Percentiles rank a stretch among this genome's conserved stretches.
Evolutionary conservation across 352 stramenopile species (phyloP).

Genomic region (Pythium sp.): DNA sequence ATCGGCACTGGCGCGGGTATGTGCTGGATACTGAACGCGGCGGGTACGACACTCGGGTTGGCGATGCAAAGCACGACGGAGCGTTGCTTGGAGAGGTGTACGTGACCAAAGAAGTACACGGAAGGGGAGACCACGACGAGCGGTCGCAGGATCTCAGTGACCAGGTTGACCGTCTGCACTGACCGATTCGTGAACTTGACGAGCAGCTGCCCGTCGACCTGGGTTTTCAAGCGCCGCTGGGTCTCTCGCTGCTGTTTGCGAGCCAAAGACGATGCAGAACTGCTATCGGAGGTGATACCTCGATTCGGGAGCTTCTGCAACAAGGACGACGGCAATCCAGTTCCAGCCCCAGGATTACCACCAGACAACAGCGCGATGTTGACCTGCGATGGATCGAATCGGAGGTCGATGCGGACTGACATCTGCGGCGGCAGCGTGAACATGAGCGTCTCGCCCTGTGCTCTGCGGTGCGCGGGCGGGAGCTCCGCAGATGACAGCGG

Average conservation of each 20-base stretch:
- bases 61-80: conserved; percentile 45
- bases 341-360: background rate
- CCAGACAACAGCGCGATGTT: background rate
- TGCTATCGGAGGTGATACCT: background rate
- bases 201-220: conserved; percentile 47
- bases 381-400: conserved; percentile 37
- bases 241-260: background rate
- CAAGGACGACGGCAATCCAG: background rate
- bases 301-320: background rate
- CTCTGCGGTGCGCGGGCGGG: conserved; percentile 46
- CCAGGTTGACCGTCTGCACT: conserved; percentile 55
- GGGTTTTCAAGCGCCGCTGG: conserved; percentile 22
- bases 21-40: conserved; percentile 53
- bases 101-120: conserved; percentile 59
- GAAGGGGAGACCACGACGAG: conserved; percentile 63
- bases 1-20: conserved; percentile 47
- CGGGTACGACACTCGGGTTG: conserved; percentile 65
- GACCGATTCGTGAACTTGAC: conserved; percentile 70
- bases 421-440: conserved; percentile 68
- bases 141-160: conserved; percentile 43
- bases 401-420: conserved; percentile 66
- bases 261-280: background rate
- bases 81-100: conserved; percentile 47
- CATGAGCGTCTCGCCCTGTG: conserved; percentile 63
- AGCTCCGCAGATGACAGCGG: conserved; percentile 55